phyloP scores from a whole-genome alignment of 2,329 filamentous ascomycete genomes.

The Aurifilum marmelostoma region DNA sequence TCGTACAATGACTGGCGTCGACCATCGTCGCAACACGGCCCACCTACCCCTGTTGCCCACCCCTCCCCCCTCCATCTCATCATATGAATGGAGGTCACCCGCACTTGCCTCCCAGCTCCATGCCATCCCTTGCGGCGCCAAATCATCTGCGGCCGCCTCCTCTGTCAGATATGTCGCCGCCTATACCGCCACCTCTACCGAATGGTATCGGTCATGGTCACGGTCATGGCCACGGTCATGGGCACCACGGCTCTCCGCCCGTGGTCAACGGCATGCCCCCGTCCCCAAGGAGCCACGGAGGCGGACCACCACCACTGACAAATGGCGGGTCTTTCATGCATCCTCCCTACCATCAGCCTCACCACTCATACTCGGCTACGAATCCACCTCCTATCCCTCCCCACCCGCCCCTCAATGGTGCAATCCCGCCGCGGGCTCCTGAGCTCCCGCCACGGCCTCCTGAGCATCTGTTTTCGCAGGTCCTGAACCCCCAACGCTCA shows the following conservation, averaged over 20 bases:
- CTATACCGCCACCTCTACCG: conserved; percentile 47
- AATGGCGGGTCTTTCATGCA: conserved; percentile 47
- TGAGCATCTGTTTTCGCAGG: conserved; percentile 47
- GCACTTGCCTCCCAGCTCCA: conserved; percentile 32
- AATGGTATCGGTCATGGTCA: conserved; percentile 43
- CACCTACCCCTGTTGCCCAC: conserved; percentile 43
- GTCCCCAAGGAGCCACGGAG: conserved; percentile 50
- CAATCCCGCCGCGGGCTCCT: conserved; percentile 44
- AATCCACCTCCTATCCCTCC: conserved; percentile 38
- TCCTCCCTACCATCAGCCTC: conserved; percentile 34
- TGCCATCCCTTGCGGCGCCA: conserved; percentile 36
- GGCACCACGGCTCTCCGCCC: conserved; percentile 32
- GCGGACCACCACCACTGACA: conserved; percentile 45
- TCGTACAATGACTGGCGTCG: conserved; percentile 56
- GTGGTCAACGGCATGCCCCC: conserved; percentile 50
- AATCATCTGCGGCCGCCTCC: conserved; percentile 54
- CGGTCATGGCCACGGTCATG: conserved; percentile 34
- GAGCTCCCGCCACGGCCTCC: conserved; percentile 48
- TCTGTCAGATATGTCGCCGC: conserved; percentile 45
- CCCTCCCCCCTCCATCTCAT: conserved; percentile 35
- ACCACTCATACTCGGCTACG: conserved; percentile 21
- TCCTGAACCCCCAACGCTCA: conserved; percentile 38
- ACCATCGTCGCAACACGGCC: conserved; percentile 50
- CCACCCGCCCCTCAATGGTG: conserved; percentile 43
- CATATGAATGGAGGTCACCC: conserved; percentile 27